Evolutionary conservation across 2,329 filamentous ascomycete genomes (phyloP), one percentile per base, ranked within the genome.

Genomic region (Gyromitra esculenta): DNA sequence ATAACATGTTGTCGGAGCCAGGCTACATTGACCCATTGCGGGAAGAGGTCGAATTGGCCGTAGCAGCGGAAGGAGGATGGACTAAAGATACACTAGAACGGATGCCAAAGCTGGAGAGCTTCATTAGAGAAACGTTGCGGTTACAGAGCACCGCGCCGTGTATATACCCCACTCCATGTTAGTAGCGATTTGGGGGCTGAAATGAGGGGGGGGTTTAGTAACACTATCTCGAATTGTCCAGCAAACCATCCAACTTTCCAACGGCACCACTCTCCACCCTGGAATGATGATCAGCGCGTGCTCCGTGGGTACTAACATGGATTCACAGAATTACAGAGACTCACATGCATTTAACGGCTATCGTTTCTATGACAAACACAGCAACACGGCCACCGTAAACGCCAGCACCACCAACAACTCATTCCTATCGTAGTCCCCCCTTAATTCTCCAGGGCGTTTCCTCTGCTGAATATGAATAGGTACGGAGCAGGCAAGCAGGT

Each of bases 401-500:
- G 8, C 69, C 1, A 37, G 54, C 25, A 59, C 54, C 7, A 59
- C 54, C 4, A 59, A 11, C 54, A 59, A 59, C 31, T 15, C 9
- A 7, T 59, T 59, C 13, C 54, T 59, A 21, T 59, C 54, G 54
- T 59, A 59, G 8, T 9, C 31, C 54, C 9, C 31, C 54, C 54
- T 15, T 37, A 7, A 9, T 6, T n/a, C 54, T 59, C 13, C 54
- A 21, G 7, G 18, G 5, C 15, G 50, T 21, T 59, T 76, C 15
- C 21, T n/a, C 31, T n/a, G 25, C 31, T 59, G 13, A 59, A 59
- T 37, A 7, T 7, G 8, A 59, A 59, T n/a, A 64, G 31, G 8
- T 87, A 86, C 76, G 85, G 85, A 1, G 84, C 84, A 2, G 86
- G 85, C 48, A 84, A 84, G 77, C 84, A 86, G 75, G 85, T 85